A percentile compares a stretch with the other conserved stretches of the same genome.
Conservation (phyloP, 352 stramenopile species). For the Globisporangium paroecandrum region DNA sequence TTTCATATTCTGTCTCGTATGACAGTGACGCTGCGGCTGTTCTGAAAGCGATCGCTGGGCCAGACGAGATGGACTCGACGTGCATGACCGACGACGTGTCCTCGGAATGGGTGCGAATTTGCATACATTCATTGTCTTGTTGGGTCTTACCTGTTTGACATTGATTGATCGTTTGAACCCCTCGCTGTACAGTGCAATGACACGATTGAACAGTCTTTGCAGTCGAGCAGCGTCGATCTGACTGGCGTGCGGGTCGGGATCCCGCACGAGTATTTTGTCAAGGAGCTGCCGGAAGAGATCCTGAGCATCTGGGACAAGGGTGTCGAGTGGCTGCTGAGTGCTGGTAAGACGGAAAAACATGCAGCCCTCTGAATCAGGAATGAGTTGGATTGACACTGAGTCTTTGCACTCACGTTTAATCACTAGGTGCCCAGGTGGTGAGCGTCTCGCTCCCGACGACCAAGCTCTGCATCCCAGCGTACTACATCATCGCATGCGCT, state of each 20-base stretch:
- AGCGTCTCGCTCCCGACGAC: slow-evolving; percentile 71
- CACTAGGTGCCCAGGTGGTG: slow-evolving; percentile 65
- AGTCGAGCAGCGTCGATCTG: slow-evolving; percentile 38
- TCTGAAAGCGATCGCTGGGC: slow-evolving; percentile 75
- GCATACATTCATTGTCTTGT: not conserved
- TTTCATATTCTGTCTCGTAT: not conserved
- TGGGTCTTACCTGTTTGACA: not conserved
- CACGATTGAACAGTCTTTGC: slow-evolving; percentile 26
- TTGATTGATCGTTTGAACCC: not conserved
- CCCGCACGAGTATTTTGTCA: slow-evolving; percentile 93
- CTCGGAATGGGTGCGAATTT: slow-evolving; percentile 50
- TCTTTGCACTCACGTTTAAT: not conserved
- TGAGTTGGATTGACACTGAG: not conserved
- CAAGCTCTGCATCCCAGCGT: slow-evolving; percentile 91
- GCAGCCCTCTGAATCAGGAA: not conserved
- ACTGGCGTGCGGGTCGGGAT: slow-evolving; percentile 88
- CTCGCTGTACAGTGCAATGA: slow-evolving; percentile 28
- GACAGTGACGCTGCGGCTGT: slow-evolving; percentile 73
- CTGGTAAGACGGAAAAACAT: slow-evolving; percentile 22
- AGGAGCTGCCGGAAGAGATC: slow-evolving; percentile 87
- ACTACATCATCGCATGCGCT: slow-evolving; percentile 98
- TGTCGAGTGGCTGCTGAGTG: slow-evolving; percentile 60
- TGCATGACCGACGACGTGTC: slow-evolving; percentile 45
- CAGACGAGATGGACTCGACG: slow-evolving; percentile 83
- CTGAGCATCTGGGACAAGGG: slow-evolving; percentile 79